Conservation (phyloP, 306 rosid genomes). For the Crotalaria pallida region DNA sequence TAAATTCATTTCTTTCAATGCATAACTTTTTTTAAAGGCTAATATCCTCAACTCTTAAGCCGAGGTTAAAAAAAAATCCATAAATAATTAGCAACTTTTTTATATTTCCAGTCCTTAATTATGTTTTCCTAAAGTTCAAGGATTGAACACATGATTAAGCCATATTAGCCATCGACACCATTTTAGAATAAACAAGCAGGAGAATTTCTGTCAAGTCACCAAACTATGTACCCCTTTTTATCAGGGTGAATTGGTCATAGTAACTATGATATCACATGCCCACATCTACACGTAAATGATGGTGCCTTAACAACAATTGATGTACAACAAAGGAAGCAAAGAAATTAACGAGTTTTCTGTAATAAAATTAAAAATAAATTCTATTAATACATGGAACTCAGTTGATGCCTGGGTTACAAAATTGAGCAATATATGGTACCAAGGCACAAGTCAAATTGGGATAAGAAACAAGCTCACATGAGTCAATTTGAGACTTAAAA, state of each 20-base stretch:
- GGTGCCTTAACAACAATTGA: background rate
- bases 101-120: no score
- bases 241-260: background rate
- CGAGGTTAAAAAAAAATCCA: no score
- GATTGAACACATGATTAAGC: no score
- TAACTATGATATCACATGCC: background rate
- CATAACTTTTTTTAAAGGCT: no score
- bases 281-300: background rate
- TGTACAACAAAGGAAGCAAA: background rate
- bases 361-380: background rate
- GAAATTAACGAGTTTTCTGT: background rate
- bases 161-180: background rate
- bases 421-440: slow-evolving; percentile 12
- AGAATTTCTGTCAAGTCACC: background rate
- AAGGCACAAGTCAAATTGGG: background rate
- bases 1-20: no score
- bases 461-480: background rate
- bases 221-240: background rate
- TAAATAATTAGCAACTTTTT: no score
- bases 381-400: background rate
- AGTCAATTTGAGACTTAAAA: background rate
- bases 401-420: slow-evolving; percentile 24
- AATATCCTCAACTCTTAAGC: no score
- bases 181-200: background rate
- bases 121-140: no score